Conservation (phyloP, 2,329 filamentous ascomycete species). For the Thelonectria olida region DNA sequence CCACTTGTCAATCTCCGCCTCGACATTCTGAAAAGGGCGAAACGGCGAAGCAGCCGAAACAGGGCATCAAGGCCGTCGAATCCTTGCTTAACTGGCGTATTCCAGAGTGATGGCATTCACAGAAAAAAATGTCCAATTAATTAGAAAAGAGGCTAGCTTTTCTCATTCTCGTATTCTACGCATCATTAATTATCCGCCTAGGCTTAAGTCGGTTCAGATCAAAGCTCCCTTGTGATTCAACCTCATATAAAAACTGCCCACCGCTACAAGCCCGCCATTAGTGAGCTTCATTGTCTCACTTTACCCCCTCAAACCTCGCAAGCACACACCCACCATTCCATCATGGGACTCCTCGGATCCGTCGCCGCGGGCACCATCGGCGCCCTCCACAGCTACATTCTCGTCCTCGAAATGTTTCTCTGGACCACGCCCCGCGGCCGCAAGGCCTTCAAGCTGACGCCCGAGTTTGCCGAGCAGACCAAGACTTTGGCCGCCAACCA, state of each 20-base stretch:
- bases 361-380: constrained; percentile 51
- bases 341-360: constrained; percentile 47
- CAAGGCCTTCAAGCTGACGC: constrained; percentile 53
- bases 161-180: constrained; percentile 18
- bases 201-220: no score
- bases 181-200: constrained; percentile 27
- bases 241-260: neutral
- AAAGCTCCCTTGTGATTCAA: neutral
- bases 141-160: constrained; percentile 11
- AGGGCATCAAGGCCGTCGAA: neutral
- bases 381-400: constrained; percentile 57
- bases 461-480: constrained; percentile 57
- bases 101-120: constrained; percentile 4
- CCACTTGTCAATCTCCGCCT: neutral
- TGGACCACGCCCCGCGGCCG: constrained; percentile 58
- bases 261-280: no score
- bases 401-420: constrained; percentile 59
- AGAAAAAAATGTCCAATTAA: constrained; percentile 16
- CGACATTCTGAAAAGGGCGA: neutral
- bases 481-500: constrained; percentile 59
- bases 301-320: no score
- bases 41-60: neutral
- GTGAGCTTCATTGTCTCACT: no score
- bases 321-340: neutral
- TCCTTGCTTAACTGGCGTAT: neutral